Conservation (phyloP, 23 red algal species). For the Porphyridium purpureum region DNA sequence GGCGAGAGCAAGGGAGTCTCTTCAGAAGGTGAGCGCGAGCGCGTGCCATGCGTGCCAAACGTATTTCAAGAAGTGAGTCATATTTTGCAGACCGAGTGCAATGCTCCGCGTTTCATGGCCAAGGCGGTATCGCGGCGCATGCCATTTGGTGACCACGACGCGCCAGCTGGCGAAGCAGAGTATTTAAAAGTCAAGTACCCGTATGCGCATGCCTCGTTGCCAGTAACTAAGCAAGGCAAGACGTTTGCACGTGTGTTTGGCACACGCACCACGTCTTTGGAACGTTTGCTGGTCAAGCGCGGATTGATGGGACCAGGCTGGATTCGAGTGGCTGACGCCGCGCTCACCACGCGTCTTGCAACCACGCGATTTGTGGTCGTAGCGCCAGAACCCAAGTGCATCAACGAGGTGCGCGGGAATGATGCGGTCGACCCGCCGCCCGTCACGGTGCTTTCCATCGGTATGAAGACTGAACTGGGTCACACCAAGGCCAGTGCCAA, state of each 20-base stretch:
- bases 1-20: neutral
- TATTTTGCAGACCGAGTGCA: neutral
- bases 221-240: conserved; percentile 19
- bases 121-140: conserved; percentile 27
- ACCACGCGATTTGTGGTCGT: conserved; percentile 7
- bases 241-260: conserved; percentile 79
- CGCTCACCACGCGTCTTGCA: conserved; percentile 19
- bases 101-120: conserved; percentile 19
- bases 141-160: conserved; percentile 31
- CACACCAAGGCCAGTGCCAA: conserved; percentile 19
- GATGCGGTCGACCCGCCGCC: conserved; percentile 3
- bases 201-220: conserved; percentile 7
- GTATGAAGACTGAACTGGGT: conserved; percentile 36
- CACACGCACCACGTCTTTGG: conserved; percentile 21
- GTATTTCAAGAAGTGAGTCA: neutral
- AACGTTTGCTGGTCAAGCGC: conserved; percentile 44
- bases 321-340: conserved; percentile 49
- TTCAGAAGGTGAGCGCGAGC: neutral
- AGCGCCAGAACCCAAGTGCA: conserved; percentile 4
- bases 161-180: conserved; percentile 20
- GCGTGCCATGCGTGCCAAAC: neutral
- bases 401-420: neutral
- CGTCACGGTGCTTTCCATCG: conserved; percentile 29
- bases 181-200: conserved; percentile 87
- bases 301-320: conserved; percentile 64